A percentile compares a stretch with the other conserved stretches of the same genome.
Conservation (phyloP, 1,284 basidiomycete species). For the Vanrija sp. region DNA sequence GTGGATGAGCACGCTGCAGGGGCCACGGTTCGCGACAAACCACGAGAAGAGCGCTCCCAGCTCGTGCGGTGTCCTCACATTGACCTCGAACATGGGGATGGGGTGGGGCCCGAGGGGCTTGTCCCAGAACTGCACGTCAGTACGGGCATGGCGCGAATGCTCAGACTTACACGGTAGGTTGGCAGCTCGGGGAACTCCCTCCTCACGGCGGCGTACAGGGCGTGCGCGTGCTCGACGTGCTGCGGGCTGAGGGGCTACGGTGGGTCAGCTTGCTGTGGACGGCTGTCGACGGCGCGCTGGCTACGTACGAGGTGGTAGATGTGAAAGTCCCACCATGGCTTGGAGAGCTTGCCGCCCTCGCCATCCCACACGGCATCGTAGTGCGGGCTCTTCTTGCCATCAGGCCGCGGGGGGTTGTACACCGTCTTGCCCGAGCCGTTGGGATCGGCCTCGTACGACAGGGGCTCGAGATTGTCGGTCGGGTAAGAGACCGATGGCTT, state of each 20-base stretch:
- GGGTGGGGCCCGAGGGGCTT: constrained; percentile 41
- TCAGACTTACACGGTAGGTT: constrained; percentile 13
- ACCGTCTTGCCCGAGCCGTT: constrained; percentile 62
- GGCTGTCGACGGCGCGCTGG: too few relatives aligned
- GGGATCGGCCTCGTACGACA: constrained; percentile 50
- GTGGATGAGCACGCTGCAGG: constrained; percentile 66
- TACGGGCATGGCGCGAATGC: too few relatives aligned
- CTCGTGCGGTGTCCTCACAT: constrained; percentile 62
- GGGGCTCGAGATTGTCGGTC: constrained; percentile 16
- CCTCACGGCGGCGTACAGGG: constrained; percentile 20
- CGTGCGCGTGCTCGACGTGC: constrained; percentile 15
- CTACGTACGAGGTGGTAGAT: constrained; percentile 31
- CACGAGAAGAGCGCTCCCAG: constrained; percentile 64
- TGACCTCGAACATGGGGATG: constrained; percentile 65
- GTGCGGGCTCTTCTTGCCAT: constrained; percentile 12
- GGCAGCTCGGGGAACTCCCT: constrained; percentile 22
- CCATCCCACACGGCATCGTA: constrained; percentile 17
- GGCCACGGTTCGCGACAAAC: constrained; percentile 62
- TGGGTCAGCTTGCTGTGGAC: too few relatives aligned
- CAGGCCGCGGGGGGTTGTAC: constrained; percentile 18
- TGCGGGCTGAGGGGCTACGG: constrained; percentile 19
- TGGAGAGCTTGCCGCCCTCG: background rate
- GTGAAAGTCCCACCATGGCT: constrained; percentile 22
- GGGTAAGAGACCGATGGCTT: constrained; percentile 4
- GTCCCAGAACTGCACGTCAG: constrained; percentile 17